Base-by-base conservation (phyloP, 2,329 filamentous ascomycete species). In the Polychaeton citri region DNA sequence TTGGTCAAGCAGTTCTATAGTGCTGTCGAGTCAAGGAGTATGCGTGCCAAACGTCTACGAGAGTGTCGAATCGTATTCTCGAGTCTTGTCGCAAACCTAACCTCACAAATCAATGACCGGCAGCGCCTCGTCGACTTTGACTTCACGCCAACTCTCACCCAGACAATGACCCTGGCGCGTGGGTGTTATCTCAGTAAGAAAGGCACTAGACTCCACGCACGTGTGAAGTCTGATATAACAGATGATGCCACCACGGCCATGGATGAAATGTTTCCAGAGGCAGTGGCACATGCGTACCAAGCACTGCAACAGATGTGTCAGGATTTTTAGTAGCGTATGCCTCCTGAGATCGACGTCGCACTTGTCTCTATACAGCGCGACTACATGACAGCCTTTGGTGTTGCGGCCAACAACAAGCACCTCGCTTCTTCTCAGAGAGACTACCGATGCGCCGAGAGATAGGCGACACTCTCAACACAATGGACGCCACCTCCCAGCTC, bases 61-160 rank as follows among this genome's bases (percentile, higher is more conserved):
- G 24, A 5, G 12, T 15, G 15, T 28, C 12, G 15, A 28, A 15
- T 15, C 24, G 15, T 28, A 10, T 28, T 74, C 21, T 47, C 51
- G 1, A 52, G 60, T 5, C 38, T 68, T 1, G 53, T 55, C 2
- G 40, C 36, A 0, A 40, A 41, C 3, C 51, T 67, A 28, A 42
- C 54, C 1, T 44, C 45, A 1, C 43, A 43, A 2, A 62, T 74
- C 43, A 67, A 56, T 1, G 53, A 59, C 4, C 41, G 56, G 3
- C 71, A 75, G 45, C 62, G 66, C 19, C 65, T 71, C 3, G 65
- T 66, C 12, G 76, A 65, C 44, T 66, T 72, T 3, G 57, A 67
- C 21, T 74, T 76, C 38, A 62, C 59, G 0, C 71, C 69, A 0
- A 57, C 58, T 2, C 64, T 77, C 36, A 48, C 55, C 3, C 30